Evolutionary conservation across 2,329 filamentous ascomycete species (phyloP), one percentile per base, ranked within the genome.

Genomic region (Myriosclerotinia duriaeana): DNA sequence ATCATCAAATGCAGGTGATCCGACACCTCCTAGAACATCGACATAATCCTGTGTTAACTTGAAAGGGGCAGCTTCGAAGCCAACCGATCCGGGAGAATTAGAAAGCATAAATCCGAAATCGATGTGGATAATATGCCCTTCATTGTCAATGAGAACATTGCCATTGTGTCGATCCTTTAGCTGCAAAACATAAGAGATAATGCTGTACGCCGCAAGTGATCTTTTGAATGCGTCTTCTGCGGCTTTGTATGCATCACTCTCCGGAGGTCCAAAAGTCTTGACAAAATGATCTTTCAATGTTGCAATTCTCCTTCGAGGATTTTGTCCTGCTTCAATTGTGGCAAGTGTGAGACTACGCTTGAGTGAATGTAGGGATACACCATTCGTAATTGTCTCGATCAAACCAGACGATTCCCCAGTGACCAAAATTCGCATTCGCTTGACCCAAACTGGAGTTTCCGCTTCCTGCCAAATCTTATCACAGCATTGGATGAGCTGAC

Each of bases 61-160:
- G 79, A 95, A 95, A 0, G 91, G 91, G 5, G 91, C 91, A 17
- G 91, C 91, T 78, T 95, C 91, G 73, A 95, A 95, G 2, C 90
- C 91, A 75, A 95, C 91, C 11, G 88, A 90, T 0, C 91, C 91
- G 0, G 91, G 91, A 1, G 90, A 93, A 77, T 95, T 95, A 56
- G 90, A 93, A 44, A 95, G 82, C 90, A 95, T 94, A 77, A 95
- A 95, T 65, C 91, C 91, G 77, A 95, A 95, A 78, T 95, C 91
- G 69, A 95, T 95, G 76, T 95, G 91, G 68, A 95, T 88, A 66
- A 94, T 93, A 75, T 95, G 91, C 12, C 91, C 91, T 76, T 92
- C 89, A 73, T 90, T 92, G 77, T 94, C 91, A 73, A 95, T 90
- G 68, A 95, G 83, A 17, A 95, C 89, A 74, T 95, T 95, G 65